These are phyloP conservation scores for Posidonia australis DNA, from an alignment of 106 monocot genomes.

Conservation along the genomic window DNA sequence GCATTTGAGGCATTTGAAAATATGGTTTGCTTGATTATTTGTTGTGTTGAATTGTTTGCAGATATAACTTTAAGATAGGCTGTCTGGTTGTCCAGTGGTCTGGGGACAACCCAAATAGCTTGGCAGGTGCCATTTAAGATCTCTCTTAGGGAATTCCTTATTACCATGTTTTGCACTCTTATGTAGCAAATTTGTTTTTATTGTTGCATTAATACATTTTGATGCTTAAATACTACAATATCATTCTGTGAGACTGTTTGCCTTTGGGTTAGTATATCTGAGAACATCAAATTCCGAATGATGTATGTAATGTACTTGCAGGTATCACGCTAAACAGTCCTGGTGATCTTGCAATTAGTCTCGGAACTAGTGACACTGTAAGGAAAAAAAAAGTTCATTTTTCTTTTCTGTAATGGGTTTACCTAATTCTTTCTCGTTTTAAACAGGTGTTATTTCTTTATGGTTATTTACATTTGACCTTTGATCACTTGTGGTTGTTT, in stretches of 20 bases:
- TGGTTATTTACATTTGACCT: neutral
- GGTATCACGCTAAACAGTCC: constrained; percentile 84
- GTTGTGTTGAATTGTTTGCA: constrained; percentile 13
- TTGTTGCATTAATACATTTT: neutral
- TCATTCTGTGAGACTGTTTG: no score
- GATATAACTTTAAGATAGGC: constrained; percentile 52
- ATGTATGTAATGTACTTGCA: constrained; percentile 13
- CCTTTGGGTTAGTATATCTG: no score
- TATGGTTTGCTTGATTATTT: neutral
- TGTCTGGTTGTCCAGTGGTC: constrained; percentile 93
- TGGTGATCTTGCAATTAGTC: constrained; percentile 93
- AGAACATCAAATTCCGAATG: no score
- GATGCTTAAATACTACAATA: neutral
- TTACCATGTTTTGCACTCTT: no score
- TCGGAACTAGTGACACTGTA: constrained; percentile 98
- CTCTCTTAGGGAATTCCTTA: neutral
- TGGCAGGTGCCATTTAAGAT: constrained; percentile 51
- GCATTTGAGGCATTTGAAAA: neutral
- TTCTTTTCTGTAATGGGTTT: no score
- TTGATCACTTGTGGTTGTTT: constrained; percentile 1
- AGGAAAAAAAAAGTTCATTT: constrained; percentile 12
- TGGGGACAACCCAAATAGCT: constrained; percentile 96
- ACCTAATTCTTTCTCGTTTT: neutral
- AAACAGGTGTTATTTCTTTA: neutral
- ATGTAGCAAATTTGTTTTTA: neutral